Percentiles rank a stretch among this genome's conserved stretches.
Evolutionary conservation across 768 basidiomycete species (phyloP).

Genomic region (Russula olivacea): DNA sequence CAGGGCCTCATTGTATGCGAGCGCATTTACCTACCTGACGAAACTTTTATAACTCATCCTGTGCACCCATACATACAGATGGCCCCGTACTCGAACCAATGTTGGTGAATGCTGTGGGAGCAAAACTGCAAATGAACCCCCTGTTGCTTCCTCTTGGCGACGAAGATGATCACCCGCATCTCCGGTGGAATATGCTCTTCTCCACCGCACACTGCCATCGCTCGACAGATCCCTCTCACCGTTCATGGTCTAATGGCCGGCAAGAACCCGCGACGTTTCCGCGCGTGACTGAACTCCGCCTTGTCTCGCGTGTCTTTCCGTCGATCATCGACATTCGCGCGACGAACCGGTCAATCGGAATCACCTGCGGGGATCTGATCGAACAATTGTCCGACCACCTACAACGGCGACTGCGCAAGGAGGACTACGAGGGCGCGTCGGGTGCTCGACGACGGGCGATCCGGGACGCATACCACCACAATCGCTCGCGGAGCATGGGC

Average conservation of each 20-base stretch:
- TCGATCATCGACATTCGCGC: conserved; percentile 51
- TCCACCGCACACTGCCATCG: conserved; percentile 53
- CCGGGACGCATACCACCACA: conserved; percentile 51
- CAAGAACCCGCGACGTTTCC: conserved; percentile 61
- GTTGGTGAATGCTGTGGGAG: conserved; percentile 44
- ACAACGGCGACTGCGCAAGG: conserved; percentile 43
- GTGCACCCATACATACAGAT: conserved; percentile 37
- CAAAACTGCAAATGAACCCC: conserved; percentile 51
- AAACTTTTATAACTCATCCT: background rate
- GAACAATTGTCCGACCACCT: conserved; percentile 49
- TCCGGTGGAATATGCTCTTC: conserved; percentile 75
- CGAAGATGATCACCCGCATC: conserved; percentile 42
- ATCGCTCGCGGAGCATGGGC: conserved; percentile 55
- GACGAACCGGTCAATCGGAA: conserved; percentile 41
- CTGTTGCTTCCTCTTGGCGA: conserved; percentile 44
- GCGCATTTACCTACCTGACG: conserved; percentile 14
- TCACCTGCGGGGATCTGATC: conserved; percentile 63
- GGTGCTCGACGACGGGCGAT: conserved; percentile 38
- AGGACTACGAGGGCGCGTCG: conserved; percentile 46
- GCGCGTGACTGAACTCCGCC: conserved; percentile 45
- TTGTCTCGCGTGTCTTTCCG: conserved; percentile 50
- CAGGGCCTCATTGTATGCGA: conserved; percentile 42
- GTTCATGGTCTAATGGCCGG: conserved; percentile 65
- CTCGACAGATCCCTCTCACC: conserved; percentile 50
- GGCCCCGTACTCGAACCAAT: conserved; percentile 67